These are phyloP conservation scores for Phlegmacium glaucopus DNA, from an alignment of 768 basidiomycete species.

Conservation along the genomic window DNA sequence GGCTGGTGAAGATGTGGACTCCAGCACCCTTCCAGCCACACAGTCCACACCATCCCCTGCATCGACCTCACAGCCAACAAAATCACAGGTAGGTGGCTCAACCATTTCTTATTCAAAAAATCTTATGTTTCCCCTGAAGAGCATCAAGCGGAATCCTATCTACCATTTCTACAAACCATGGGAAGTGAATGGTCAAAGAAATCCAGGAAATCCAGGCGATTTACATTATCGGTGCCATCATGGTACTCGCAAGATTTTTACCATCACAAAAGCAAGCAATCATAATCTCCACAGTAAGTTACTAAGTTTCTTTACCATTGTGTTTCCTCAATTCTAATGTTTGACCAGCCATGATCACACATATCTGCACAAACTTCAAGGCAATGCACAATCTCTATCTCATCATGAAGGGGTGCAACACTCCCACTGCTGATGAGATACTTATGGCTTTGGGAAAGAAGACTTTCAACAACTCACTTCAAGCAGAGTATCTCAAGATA, in stretches of 20 bases:
- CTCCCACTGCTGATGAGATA: conserved; percentile 1
- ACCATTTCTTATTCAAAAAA: not conserved
- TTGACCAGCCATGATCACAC: not conserved
- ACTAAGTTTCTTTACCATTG: not conserved
- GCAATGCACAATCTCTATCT: not conserved
- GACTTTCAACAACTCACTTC: not conserved
- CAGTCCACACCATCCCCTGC: too few relatives aligned
- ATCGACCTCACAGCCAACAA: not conserved
- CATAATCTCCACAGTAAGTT: not conserved
- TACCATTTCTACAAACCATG: not conserved
- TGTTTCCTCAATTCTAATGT: too few relatives aligned
- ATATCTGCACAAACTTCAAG: not conserved
- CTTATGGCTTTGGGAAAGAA: not conserved
- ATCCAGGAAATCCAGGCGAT: not conserved
- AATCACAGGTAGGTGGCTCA: not conserved
- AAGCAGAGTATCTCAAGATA: not conserved
- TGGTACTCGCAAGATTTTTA: not conserved
- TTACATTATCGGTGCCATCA: conserved; percentile 2
- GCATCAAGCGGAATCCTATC: not conserved
- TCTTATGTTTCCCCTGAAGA: not conserved
- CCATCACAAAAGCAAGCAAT: not conserved
- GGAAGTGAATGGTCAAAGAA: not conserved
- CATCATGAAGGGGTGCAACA: too few relatives aligned
- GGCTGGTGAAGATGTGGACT: too few relatives aligned
- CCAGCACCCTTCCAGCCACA: too few relatives aligned